Percentiles rank a stretch among this genome's conserved stretches.
Evolutionary conservation across 805 yeast genomes (phyloP).

Genomic region (Lipomyces oligophaga): DNA sequence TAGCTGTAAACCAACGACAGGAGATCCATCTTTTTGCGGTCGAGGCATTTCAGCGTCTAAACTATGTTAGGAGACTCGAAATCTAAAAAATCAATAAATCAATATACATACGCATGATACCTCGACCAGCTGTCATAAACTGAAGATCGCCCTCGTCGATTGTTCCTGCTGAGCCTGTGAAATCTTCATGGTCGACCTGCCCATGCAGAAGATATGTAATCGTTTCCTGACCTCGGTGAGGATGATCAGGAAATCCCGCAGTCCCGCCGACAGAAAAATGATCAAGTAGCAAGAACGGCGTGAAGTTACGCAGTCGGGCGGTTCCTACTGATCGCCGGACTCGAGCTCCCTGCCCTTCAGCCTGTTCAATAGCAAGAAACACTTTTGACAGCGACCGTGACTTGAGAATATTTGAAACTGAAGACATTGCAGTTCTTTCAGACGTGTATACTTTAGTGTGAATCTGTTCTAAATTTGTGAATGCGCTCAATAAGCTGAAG

Average conservation of each 20-base stretch:
- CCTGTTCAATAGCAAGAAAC: slow-evolving; percentile 60
- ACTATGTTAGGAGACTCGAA: too few relatives aligned
- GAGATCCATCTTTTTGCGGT: slow-evolving; percentile 41
- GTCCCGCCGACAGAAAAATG: slow-evolving; percentile 63
- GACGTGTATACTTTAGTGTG: background rate
- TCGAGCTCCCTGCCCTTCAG: slow-evolving; percentile 85
- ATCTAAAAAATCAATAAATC: too few relatives aligned
- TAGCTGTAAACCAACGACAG: slow-evolving; percentile 68
- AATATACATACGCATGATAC: too few relatives aligned
- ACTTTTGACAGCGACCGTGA: slow-evolving; percentile 48
- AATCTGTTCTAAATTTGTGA: background rate
- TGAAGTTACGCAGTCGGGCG: slow-evolving; percentile 61
- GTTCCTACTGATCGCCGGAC: slow-evolving; percentile 81
- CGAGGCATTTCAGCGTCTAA: slow-evolving; percentile 81
- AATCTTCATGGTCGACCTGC: slow-evolving; percentile 75
- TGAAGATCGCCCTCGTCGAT: slow-evolving; percentile 80
- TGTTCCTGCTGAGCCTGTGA: slow-evolving; percentile 78
- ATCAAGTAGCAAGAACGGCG: slow-evolving; percentile 79
- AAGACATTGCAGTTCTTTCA: slow-evolving; percentile 5
- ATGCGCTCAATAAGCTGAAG: background rate
- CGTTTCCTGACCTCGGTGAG: slow-evolving; percentile 82
- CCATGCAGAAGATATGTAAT: slow-evolving; percentile 65
- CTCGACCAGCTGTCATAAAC: slow-evolving; percentile 91
- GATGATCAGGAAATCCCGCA: slow-evolving; percentile 76
- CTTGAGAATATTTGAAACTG: slow-evolving; percentile 13